Evolutionary conservation across 192 early-diverging fungal genomes (phyloP).

Genomic region (Podila verticillata): DNA sequence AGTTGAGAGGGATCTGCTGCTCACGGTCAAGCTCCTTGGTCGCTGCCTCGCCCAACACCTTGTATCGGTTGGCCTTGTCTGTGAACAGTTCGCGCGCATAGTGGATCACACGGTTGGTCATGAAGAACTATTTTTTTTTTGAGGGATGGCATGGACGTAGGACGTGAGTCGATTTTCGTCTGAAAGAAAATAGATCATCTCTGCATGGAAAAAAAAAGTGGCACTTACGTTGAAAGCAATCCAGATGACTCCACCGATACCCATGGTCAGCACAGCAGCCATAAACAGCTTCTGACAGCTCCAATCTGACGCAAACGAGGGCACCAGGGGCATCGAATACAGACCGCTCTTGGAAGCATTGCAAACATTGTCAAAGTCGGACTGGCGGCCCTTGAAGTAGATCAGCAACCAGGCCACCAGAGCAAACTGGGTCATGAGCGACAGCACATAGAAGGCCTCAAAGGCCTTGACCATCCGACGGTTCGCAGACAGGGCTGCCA

Average conservation of each 20-base stretch:
- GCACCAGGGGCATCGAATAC: constrained; percentile 7
- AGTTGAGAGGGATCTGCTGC: constrained; percentile 48
- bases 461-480: constrained; percentile 36
- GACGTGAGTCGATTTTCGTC: too few relatives aligned
- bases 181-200: background rate
- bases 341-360: constrained; percentile 14
- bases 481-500: constrained; percentile 30
- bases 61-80: constrained; percentile 25
- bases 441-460: constrained; percentile 44
- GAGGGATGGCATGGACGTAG: too few relatives aligned
- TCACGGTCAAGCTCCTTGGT: constrained; percentile 43
- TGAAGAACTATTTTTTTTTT: constrained; percentile 48
- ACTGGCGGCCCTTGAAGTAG: constrained; percentile 32
- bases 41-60: constrained; percentile 41
- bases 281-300: constrained; percentile 29
- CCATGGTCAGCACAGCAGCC: constrained; percentile 13
- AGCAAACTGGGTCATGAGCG: constrained; percentile 36
- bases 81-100: constrained; percentile 45
- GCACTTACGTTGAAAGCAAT: constrained; percentile 28
- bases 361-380: constrained; percentile 22
- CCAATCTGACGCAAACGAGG: constrained; percentile 30
- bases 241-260: constrained; percentile 31
- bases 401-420: constrained; percentile 31
- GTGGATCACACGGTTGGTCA: constrained; percentile 52
- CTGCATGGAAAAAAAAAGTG: background rate